Conservation (phyloP, 1,139 yeast species). For the Nakaseomyces sp. region DNA sequence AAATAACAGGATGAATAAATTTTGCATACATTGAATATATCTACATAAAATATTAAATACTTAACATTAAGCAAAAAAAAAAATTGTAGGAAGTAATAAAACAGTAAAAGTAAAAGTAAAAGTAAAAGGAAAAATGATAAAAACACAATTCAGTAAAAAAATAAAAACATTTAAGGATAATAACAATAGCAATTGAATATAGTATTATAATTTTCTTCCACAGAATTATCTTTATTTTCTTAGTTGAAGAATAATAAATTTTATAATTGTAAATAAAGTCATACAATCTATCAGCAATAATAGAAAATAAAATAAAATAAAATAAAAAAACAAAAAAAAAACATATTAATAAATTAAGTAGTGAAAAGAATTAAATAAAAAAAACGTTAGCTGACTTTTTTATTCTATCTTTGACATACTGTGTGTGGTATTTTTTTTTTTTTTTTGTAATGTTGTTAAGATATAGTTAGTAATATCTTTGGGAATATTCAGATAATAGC, state of each 20-base stretch:
- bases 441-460: no score
- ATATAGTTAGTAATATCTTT: neutral
- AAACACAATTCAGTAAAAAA: neutral
- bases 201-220: neutral
- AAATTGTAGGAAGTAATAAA: neutral
- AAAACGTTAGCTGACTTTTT: no score
- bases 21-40: constrained; percentile 1
- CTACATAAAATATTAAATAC: neutral
- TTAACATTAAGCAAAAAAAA: neutral
- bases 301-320: neutral
- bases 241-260: neutral
- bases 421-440: no score
- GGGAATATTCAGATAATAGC: neutral
- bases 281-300: constrained; percentile 3
- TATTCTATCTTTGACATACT: no score
- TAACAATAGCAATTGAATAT: neutral
- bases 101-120: neutral
- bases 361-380: neutral
- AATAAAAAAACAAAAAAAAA: neutral
- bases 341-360: neutral
- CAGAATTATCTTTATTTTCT: neutral
- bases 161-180: neutral
- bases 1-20: neutral
- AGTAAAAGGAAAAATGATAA: neutral
- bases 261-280: neutral